Percentiles rank a stretch among this genome's conserved stretches.
Conservation (phyloP, 441 rosid species). For the Dalechampia spathulata region DNA sequence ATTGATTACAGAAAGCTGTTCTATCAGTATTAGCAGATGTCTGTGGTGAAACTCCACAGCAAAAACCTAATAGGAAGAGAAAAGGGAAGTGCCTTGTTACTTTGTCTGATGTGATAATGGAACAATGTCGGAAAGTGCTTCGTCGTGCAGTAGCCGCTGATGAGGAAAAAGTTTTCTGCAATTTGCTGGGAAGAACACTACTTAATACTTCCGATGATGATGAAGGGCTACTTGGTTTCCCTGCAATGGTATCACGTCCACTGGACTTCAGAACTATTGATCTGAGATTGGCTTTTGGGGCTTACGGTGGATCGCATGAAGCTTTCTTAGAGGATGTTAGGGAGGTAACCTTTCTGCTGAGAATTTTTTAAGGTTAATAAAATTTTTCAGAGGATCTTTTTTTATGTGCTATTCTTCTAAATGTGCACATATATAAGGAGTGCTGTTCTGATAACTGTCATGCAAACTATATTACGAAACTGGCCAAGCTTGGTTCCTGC, state of each 20-base stretch:
- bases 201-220: slow-evolving; percentile 40
- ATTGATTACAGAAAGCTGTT: slow-evolving; percentile 50
- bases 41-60: slow-evolving; percentile 27
- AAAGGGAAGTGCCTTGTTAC: slow-evolving; percentile 23
- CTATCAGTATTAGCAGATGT: slow-evolving; percentile 37
- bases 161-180: slow-evolving; percentile 46
- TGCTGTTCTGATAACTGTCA: not conserved
- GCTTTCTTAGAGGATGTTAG: slow-evolving; percentile 59
- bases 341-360: slow-evolving; percentile 30
- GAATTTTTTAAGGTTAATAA: not conserved
- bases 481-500: not conserved
- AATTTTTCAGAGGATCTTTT: not conserved
- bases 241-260: slow-evolving; percentile 48
- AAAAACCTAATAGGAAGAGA: slow-evolving; percentile 27
- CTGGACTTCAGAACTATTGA: slow-evolving; percentile 56
- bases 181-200: slow-evolving; percentile 48
- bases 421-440: no score
- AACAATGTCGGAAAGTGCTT: slow-evolving; percentile 43
- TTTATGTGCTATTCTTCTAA: not conserved
- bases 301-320: slow-evolving; percentile 51
- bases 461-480: not conserved
- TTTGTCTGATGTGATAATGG: slow-evolving; percentile 46
- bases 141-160: slow-evolving; percentile 41
- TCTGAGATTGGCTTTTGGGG: slow-evolving; percentile 45
- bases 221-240: slow-evolving; percentile 44